Conservation (phyloP, 2,329 filamentous ascomycete genomes). For the Ceratocystis cubensis region DNA sequence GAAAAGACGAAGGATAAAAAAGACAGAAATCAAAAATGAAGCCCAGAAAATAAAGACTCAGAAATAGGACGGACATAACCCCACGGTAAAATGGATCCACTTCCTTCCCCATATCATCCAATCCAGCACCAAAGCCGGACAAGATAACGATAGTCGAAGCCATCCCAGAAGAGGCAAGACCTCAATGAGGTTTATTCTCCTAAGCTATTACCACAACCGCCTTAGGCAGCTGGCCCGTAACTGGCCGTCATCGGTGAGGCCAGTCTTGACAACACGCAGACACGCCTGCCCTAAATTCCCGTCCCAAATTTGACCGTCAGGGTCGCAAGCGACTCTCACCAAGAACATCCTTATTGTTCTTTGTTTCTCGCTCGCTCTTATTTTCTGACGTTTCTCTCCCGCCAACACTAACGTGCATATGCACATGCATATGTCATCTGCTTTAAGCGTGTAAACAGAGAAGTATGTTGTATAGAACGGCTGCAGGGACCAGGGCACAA, state of each 20-base stretch:
- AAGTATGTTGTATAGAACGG: neutral
- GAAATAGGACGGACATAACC: neutral
- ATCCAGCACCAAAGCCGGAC: conserved; percentile 6
- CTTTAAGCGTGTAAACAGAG: too few species aligned
- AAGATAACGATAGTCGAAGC: conserved; percentile 10
- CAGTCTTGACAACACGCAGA: neutral
- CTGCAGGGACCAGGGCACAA: conserved; percentile 3
- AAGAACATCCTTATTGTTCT: neutral
- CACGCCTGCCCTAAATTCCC: neutral
- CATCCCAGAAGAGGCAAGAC: conserved; percentile 10
- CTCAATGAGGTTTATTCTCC: conserved; percentile 6
- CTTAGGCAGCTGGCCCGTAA: neutral
- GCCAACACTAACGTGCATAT: neutral
- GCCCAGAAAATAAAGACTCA: neutral
- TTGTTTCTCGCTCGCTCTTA: neutral
- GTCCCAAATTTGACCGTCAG: neutral
- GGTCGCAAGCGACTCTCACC: neutral
- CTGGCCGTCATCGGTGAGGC: neutral
- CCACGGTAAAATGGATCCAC: neutral
- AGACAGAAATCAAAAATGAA: conserved; percentile 1
- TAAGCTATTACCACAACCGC: conserved; percentile 10
- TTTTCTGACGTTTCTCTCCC: neutral
- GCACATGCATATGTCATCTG: conserved; percentile 3
- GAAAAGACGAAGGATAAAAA: neutral
- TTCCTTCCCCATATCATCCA: neutral